Base-by-base conservation (phyloP, 495 filamentous ascomycete genomes). In the Aspergillus nidulans region DNA sequence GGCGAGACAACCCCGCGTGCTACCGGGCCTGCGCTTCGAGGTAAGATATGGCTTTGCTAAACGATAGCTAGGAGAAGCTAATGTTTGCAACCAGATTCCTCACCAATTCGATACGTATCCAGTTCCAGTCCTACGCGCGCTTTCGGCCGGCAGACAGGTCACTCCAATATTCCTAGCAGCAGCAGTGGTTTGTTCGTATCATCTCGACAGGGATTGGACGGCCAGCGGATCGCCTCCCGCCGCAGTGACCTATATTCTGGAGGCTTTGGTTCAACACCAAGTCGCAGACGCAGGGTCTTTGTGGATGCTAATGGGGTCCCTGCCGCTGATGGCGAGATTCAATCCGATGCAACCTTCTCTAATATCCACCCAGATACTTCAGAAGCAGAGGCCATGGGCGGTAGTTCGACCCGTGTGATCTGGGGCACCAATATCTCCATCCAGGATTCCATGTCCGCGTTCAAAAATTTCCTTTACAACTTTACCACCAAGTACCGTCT, bases 361-460 rank as follows among this genome's bases (percentile, higher is more conserved):
- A 94, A 95, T 64, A 68, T 89, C 54, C 85, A 96, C 61, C 90
- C 90, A 1, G 84, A 83, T 51, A 97, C 95, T 10, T 95, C 91
- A 1, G 94, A 99, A 66, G 91, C 91, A 0, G 87, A 97, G 64
- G 86, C 82, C 1, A 84, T 96, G 48, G 90, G 89, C 40, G 91
- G 91, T 9, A 80, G 77, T 55, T 88, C 85, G 36, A 86, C 86
- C 43, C 81, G 88, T 53, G 84, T 95, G 36, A 92, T 99, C 54
- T 99, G 95, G 95, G 94, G 95, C 65, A 97, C 94, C 43, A 97
- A 96, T 45, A 88, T 99, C 53, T 95, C 92, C 1, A 85, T 97
- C 39, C 84, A 87, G 50, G 91, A 99, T 67, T 89, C 91, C 12
- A 87, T 92, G 66, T 81, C 81, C 44, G 78, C 84, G 0, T 95